These are phyloP conservation scores for Blepharisma undulans DNA, from an alignment of 169 alveolate species.

Conservation along the genomic window DNA sequence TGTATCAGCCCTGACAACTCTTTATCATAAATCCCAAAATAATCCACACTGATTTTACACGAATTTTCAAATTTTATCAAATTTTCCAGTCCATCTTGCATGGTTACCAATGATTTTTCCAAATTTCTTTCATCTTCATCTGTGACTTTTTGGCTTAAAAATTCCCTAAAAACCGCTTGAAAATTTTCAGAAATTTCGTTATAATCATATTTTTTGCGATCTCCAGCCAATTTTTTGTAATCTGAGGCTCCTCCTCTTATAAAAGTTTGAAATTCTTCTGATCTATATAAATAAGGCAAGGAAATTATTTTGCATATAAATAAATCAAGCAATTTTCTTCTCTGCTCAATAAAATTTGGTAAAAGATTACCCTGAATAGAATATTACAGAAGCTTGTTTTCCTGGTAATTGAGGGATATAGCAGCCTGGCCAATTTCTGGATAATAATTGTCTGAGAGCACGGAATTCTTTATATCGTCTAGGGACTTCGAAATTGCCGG, in stretches of 20 bases:
- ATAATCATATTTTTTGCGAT: background rate
- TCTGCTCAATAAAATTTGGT: conserved; percentile 49
- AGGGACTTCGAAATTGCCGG: conserved; percentile 44
- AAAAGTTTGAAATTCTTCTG: conserved; percentile 52
- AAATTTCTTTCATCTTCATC: background rate
- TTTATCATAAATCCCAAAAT: background rate
- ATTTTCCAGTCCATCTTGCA: background rate
- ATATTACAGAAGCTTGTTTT: conserved; percentile 40
- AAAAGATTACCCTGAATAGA: conserved; percentile 54
- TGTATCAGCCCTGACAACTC: background rate
- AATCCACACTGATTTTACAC: background rate
- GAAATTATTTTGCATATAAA: conserved; percentile 41
- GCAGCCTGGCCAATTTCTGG: conserved; percentile 69
- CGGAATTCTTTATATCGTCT: conserved; percentile 65
- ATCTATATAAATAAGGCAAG: conserved; percentile 39
- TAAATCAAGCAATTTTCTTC: conserved; percentile 52
- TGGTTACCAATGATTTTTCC: background rate
- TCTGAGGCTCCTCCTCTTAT: conserved; percentile 20
- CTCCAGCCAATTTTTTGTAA: background rate
- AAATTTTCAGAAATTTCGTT: background rate
- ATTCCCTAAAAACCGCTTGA: background rate
- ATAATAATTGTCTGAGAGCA: conserved; percentile 51
- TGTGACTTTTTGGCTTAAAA: background rate
- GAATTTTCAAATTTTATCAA: background rate
- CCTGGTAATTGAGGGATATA: conserved; percentile 64